These are phyloP conservation scores for Biscogniauxia sp. DNA, from an alignment of 2,329 filamentous ascomycete genomes.

Conservation along the genomic window DNA sequence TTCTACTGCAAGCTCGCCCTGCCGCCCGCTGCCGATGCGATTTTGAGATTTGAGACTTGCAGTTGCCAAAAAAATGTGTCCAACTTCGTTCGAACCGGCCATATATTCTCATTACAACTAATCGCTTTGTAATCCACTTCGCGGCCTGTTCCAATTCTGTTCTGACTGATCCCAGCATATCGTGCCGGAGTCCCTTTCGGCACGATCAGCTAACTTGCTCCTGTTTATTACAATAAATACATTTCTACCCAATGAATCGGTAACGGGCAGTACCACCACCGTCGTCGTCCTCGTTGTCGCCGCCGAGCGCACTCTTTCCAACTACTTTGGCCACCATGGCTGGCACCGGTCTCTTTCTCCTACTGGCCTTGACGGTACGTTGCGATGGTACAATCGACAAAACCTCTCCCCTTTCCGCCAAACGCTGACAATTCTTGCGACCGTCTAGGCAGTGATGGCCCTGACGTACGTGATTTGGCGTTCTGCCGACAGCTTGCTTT, in stretches of 20 bases:
- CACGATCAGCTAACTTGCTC: conserved; percentile 1
- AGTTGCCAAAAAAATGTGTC: conserved; percentile 19
- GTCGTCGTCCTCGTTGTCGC: too few species aligned
- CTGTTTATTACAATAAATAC: conserved; percentile 2
- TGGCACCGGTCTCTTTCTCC: conserved; percentile 34
- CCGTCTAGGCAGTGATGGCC: conserved; percentile 35
- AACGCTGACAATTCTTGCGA: conserved; percentile 19
- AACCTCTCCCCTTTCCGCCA: not conserved
- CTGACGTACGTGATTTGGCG: conserved; percentile 30
- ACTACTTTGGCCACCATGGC: conserved; percentile 25
- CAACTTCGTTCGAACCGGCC: conserved; percentile 5
- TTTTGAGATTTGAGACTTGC: conserved; percentile 18
- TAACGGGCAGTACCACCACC: conserved; percentile 15
- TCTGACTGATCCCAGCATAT: conserved; percentile 1
- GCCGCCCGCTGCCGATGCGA: conserved; percentile 4
- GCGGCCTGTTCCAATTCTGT: conserved; percentile 2
- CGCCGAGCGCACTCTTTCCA: conserved; percentile 12
- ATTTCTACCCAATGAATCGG: conserved; percentile 23
- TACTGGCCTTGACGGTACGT: conserved; percentile 35
- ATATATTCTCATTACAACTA: conserved; percentile 5
- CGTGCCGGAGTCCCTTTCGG: not conserved
- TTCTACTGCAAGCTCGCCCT: not conserved
- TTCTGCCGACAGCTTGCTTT: conserved; percentile 5
- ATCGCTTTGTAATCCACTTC: conserved; percentile 5
- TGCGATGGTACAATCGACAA: not conserved